phyloP scores from a whole-genome alignment of 2,329 filamentous ascomycete genomes.

The Conoideocrella luteorostrata region DNA sequence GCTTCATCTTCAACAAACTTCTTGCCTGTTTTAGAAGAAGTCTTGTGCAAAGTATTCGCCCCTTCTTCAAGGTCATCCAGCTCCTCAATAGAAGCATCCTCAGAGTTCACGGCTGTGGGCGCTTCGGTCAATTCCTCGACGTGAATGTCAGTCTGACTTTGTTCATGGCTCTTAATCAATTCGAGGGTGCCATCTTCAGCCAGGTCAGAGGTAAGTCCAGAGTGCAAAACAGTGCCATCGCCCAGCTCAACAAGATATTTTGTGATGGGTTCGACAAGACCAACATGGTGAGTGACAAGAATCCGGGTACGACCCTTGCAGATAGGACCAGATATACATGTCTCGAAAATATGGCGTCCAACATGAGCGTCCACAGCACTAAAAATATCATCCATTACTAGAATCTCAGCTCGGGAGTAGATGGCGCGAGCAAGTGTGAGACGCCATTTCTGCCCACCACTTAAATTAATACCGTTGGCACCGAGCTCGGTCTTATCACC shows the following conservation, averaged over 20 bases:
- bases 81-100: constrained; percentile 37
- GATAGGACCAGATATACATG: constrained; percentile 66
- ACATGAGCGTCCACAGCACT: constrained; percentile 78
- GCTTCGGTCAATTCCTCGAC: constrained; percentile 39
- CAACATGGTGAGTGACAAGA: constrained; percentile 74
- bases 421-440: constrained; percentile 73
- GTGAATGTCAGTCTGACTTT: constrained; percentile 35
- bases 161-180: constrained; percentile 51
- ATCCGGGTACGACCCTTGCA: constrained; percentile 66
- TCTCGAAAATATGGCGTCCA: constrained; percentile 70
- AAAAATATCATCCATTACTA: constrained; percentile 80
- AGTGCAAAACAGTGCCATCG: constrained; percentile 58
- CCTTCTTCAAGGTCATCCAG: constrained; percentile 32
- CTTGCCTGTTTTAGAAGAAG: constrained; percentile 47
- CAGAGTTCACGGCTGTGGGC: constrained; percentile 49
- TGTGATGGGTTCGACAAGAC: constrained; percentile 61
- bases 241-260: constrained; percentile 70
- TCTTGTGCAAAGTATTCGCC: constrained; percentile 38
- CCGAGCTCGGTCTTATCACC: constrained; percentile 78
- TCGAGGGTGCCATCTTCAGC: constrained; percentile 49
- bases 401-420: constrained; percentile 69
- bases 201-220: constrained; percentile 61
- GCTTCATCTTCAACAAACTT: constrained; percentile 73
- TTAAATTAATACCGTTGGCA: constrained; percentile 77
- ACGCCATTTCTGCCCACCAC: constrained; percentile 78